Percentiles rank a stretch among this genome's conserved stretches.
Evolutionary conservation across 495 filamentous ascomycete genomes (phyloP).

Genomic region (Podospora comata): DNA sequence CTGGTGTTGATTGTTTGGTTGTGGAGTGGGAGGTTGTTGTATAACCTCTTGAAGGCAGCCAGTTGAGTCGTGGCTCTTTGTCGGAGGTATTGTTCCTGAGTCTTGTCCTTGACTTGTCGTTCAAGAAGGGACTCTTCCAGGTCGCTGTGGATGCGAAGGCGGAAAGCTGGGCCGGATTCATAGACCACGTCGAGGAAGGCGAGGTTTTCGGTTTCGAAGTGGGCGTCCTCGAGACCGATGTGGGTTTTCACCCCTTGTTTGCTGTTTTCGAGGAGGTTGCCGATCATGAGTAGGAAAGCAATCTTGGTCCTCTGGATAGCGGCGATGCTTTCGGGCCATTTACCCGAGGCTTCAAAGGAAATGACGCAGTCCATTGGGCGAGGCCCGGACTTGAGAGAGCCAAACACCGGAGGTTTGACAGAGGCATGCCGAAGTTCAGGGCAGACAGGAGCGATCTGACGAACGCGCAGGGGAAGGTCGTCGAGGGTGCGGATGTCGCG

Average conservation of each 20-base stretch:
- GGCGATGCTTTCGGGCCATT: conserved; percentile 87
- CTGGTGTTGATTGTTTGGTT: conserved; percentile 74
- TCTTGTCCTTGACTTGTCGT: conserved; percentile 69
- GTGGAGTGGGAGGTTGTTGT: conserved; percentile 69
- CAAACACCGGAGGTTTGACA: conserved; percentile 48
- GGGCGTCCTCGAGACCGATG: conserved; percentile 76
- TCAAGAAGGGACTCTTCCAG: conserved; percentile 80
- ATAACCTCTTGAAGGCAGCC: conserved; percentile 65
- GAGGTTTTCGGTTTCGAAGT: conserved; percentile 63
- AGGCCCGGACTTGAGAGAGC: conserved; percentile 34
- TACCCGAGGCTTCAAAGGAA: conserved; percentile 87
- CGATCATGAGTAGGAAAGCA: conserved; percentile 83
- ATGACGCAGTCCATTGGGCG: conserved; percentile 62
- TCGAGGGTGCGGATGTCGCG: conserved; percentile 70
- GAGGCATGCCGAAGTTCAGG: conserved; percentile 73
- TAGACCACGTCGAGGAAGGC: conserved; percentile 82
- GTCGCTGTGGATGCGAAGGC: conserved; percentile 73
- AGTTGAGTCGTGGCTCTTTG: conserved; percentile 67
- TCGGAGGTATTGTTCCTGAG: conserved; percentile 54
- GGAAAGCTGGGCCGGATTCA: conserved; percentile 61
- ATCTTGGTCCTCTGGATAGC: conserved; percentile 93
- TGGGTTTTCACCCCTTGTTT: conserved; percentile 54
- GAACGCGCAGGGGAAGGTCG: conserved; percentile 73
- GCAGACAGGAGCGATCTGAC: conserved; percentile 69
- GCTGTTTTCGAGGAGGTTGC: conserved; percentile 58